Evolutionary conservation across 345 rosid genomes (phyloP).

Genomic region (Lepidium aucheri): DNA sequence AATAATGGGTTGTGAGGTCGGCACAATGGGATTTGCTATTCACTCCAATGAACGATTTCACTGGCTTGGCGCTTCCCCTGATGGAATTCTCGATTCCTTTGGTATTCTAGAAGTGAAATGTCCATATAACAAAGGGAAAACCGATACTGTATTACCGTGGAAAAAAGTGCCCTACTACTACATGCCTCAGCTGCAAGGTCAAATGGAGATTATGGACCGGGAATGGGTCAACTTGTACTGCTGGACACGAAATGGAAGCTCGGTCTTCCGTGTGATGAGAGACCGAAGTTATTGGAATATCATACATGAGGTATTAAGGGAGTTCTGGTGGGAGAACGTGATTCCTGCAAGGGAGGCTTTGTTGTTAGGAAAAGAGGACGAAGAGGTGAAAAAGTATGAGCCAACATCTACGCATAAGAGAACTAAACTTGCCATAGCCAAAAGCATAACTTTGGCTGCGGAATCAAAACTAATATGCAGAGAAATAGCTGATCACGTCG

Average conservation of each 20-base stretch:
- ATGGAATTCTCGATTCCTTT: constrained; percentile 69
- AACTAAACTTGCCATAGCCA: constrained; percentile 56
- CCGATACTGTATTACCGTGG: constrained; percentile 77
- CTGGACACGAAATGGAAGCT: constrained; percentile 91
- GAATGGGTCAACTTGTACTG: constrained; percentile 90
- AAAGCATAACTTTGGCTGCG: constrained; percentile 59
- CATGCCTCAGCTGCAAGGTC: constrained; percentile 97
- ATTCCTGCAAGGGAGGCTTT: constrained; percentile 74
- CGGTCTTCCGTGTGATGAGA: constrained; percentile 59
- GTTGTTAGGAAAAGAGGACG: constrained; percentile 33
- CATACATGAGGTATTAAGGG: constrained; percentile 53
- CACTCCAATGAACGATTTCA: constrained; percentile 50
- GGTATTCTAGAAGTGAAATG: constrained; percentile 93
- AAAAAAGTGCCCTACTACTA: constrained; percentile 72
- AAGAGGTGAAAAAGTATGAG: constrained; percentile 41
- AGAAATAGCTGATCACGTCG: constrained; percentile 82
- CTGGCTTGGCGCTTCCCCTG: constrained; percentile 96
- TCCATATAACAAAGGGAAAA: constrained; percentile 92
- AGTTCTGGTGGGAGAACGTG: constrained; percentile 92
- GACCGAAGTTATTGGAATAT: constrained; percentile 65
- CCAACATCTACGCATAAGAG: constrained; percentile 61
- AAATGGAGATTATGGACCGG: constrained; percentile 85
- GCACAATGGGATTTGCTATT: constrained; percentile 60
- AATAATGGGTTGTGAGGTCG: constrained; percentile 70
- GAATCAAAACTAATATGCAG: constrained; percentile 58